Conservation (phyloP, 257 asterid species). For the Primulina huaijiensis region DNA sequence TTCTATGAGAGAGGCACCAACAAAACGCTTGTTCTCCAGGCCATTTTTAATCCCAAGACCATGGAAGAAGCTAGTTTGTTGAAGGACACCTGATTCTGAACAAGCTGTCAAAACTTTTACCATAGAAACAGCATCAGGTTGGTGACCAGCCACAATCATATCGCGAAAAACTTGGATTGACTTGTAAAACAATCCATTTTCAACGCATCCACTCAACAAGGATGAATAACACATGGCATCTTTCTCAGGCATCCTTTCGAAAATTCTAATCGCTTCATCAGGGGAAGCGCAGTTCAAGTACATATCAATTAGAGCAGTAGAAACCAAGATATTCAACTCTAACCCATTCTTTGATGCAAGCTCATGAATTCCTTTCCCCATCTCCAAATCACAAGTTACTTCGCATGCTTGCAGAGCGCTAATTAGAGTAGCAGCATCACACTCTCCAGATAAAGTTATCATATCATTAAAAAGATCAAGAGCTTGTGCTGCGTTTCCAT, state of each 20-base stretch:
- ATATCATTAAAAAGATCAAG: slow-evolving; percentile 48
- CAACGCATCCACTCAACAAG: slow-evolving; percentile 54
- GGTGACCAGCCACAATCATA: slow-evolving; percentile 43
- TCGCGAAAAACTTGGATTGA: slow-evolving; percentile 48
- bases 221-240: slow-evolving; percentile 56
- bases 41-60: slow-evolving; percentile 46
- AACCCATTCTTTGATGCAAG: slow-evolving; percentile 40
- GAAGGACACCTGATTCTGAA: slow-evolving; percentile 68
- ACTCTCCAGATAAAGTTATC: slow-evolving; percentile 42
- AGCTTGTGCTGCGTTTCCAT: slow-evolving; percentile 46
- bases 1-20: slow-evolving; percentile 65
- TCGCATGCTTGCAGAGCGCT: slow-evolving; percentile 77
- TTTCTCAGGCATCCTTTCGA: slow-evolving; percentile 45
- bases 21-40: slow-evolving; percentile 32
- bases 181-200: slow-evolving; percentile 39
- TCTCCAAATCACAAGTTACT: slow-evolving; percentile 39
- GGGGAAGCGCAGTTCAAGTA: slow-evolving; percentile 71
- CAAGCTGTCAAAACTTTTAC: slow-evolving; percentile 58
- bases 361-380: slow-evolving; percentile 55
- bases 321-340: slow-evolving; percentile 47
- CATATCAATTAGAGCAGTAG: slow-evolving; percentile 80
- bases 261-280: slow-evolving; percentile 53
- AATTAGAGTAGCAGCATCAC: slow-evolving; percentile 43
- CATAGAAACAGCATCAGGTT: slow-evolving; percentile 45
- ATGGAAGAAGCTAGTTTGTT: slow-evolving; percentile 58